These are phyloP conservation scores for Globisporangium iwayamae DNA, from an alignment of 352 stramenopile genomes.

Conservation along the genomic window DNA sequence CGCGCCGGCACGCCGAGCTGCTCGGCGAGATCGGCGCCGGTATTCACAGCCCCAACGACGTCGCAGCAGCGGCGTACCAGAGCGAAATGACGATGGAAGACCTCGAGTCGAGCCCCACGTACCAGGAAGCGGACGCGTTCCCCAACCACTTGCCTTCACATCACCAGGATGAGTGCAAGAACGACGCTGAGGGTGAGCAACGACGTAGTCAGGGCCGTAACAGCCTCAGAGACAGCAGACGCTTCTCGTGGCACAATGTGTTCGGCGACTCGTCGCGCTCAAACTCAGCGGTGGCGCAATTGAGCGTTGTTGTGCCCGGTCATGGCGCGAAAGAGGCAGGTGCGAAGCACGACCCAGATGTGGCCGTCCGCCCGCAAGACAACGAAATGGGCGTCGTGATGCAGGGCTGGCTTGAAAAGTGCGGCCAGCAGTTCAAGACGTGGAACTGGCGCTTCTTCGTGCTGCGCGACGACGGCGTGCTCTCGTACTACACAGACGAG, in stretches of 20 bases:
- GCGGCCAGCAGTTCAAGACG: conserved; percentile 86
- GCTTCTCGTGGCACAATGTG: conserved; percentile 65
- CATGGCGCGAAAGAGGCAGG: not conserved
- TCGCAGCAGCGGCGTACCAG: not conserved
- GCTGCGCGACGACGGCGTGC: conserved; percentile 69
- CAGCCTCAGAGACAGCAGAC: conserved; percentile 42
- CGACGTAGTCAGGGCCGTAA: conserved; percentile 17
- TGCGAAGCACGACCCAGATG: conserved; percentile 30
- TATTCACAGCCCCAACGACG: not conserved
- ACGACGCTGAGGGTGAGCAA: not conserved
- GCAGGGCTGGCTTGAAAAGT: conserved; percentile 87
- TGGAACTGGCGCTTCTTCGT: conserved; percentile 90
- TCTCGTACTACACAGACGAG: conserved; percentile 81
- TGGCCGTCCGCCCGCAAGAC: conserved; percentile 35
- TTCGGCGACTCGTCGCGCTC: conserved; percentile 45
- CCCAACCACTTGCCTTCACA: conserved; percentile 1
- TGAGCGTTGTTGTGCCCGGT: not conserved
- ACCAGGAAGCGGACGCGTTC: conserved; percentile 6
- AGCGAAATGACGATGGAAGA: conserved; percentile 7
- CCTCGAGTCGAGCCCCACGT: conserved; percentile 4
- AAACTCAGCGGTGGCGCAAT: conserved; percentile 14
- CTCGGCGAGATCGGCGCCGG: conserved; percentile 1
- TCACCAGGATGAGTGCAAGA: not conserved
- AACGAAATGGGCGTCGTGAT: conserved; percentile 71
- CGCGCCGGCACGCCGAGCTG: conserved; percentile 11